Evolutionary conservation across 495 filamentous ascomycete genomes (phyloP), one percentile per base, ranked within the genome.

Genomic region (Podospora fimiseda): DNA sequence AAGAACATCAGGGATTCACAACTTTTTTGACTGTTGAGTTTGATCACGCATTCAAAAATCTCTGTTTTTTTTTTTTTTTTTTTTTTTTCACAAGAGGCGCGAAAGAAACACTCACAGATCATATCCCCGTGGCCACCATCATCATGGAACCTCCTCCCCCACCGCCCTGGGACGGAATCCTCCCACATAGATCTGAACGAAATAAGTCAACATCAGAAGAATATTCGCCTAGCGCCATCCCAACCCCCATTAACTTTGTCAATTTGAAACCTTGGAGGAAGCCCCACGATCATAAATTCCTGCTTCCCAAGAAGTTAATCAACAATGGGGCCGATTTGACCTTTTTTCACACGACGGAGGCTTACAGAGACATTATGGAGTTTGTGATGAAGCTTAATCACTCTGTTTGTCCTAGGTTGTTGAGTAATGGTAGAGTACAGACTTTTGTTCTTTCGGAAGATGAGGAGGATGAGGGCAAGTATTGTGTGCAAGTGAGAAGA

Each of bases 381-480:
- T 99, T 96, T 63, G 67, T 97, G 6, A 68, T 94, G 42, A 93
- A 97, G 68, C 79, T 99, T 22, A 97, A 95, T 65, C 80, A 83
- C 38, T 80, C 89, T 15, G 83, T 97, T 74, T 89, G 91, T 62
- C 90, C 93, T 2, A 23, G 42, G 19, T 9, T 14, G 9, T 4
- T 5, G 1, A 6, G 1, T 15, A 44, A 11, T 22, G 19, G 73
- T 80, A 23, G 73, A 74, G 19, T 37, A 43, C 15, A 18, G 22
- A 2, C 2, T 37, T 43, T 1, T 43, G 13, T 40, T 27, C 41
- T 8, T 15, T n/a, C 21, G 36, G 27, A 14, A 18, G 19, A 22
- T 7, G 41, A 19, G 15, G 36, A 46, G 22, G 39, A 22, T 5
- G 22, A 33, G 0, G 22, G 36, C 0, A 22, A 58, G 68, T 6